A percentile compares a stretch with the other conserved stretches of the same genome.
These are phyloP conservation scores for Tricholoma terreum DNA, from an alignment of 768 basidiomycete species.

Conservation along the genomic window DNA sequence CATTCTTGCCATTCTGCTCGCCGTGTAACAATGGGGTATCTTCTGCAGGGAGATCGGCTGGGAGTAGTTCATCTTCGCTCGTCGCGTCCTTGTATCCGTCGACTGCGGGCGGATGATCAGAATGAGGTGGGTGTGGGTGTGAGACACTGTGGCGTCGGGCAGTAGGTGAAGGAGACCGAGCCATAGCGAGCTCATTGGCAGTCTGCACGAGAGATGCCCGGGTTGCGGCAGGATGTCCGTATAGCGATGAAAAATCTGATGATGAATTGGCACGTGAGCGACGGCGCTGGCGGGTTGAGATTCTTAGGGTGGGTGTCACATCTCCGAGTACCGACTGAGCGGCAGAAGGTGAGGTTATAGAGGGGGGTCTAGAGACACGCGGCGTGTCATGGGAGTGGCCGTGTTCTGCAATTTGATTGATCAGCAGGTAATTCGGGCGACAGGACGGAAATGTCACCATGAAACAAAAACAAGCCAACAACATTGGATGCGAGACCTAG, in stretches of 20 bases:
- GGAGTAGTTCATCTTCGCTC: slow-evolving; percentile 1
- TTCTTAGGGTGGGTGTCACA: slow-evolving; percentile 31
- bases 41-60: slow-evolving; percentile 29
- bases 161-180: slow-evolving; percentile 46
- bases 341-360: slow-evolving; percentile 26
- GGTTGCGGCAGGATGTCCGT: slow-evolving; percentile 71
- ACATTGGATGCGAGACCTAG: slow-evolving; percentile 90
- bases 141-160: slow-evolving; percentile 21
- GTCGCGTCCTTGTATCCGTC: slow-evolving; percentile 8
- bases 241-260: slow-evolving; percentile 55
- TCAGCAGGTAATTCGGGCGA: slow-evolving; percentile 2
- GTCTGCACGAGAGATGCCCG: slow-evolving; percentile 75
- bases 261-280: slow-evolving; percentile 29
- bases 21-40: slow-evolving; percentile 42
- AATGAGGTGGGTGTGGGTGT: slow-evolving; percentile 26
- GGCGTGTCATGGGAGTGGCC: slow-evolving; percentile 60
- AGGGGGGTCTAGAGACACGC: slow-evolving; percentile 40
- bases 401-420: slow-evolving; percentile 48
- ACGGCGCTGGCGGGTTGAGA: slow-evolving; percentile 15
- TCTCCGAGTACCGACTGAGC: slow-evolving; percentile 20
- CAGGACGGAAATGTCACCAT: slow-evolving; percentile 52
- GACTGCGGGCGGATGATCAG: neutral
- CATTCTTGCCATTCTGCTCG: slow-evolving; percentile 17
- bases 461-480: slow-evolving; percentile 91
- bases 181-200: slow-evolving; percentile 74